Evolutionary conservation across 768 basidiomycete genomes (phyloP).

Genomic region (Lyophyllum shimeji): DNA sequence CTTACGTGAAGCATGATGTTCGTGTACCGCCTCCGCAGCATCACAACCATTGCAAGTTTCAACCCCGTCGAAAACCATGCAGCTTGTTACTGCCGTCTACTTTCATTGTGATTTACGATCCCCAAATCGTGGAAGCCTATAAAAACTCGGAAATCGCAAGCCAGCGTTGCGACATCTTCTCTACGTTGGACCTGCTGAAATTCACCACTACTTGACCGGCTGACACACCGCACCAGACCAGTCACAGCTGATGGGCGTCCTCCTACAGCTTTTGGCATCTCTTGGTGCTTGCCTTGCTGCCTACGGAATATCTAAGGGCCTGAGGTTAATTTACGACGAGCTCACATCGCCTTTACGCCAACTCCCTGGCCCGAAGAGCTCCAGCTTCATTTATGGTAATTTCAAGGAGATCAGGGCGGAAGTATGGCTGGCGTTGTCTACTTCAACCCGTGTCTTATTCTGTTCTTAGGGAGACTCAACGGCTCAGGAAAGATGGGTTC

Average conservation of each 20-base stretch:
- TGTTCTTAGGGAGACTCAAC: conserved; percentile 30
- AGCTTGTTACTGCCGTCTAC: neutral
- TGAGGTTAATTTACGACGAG: conserved; percentile 32
- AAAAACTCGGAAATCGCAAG: too few relatives aligned
- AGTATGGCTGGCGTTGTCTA: neutral
- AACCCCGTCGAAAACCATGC: too few relatives aligned
- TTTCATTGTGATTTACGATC: neutral
- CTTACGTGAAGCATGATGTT: too few relatives aligned
- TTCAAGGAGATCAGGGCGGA: conserved; percentile 24
- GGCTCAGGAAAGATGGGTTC: conserved; percentile 14
- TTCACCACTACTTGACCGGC: too few relatives aligned
- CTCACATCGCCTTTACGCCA: conserved; percentile 41
- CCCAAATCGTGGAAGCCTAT: too few relatives aligned
- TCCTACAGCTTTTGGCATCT: conserved; percentile 16
- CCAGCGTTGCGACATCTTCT: too few relatives aligned
- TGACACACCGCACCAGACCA: neutral
- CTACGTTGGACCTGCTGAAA: too few relatives aligned
- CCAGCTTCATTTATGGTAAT: conserved; percentile 49
- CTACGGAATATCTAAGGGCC: conserved; percentile 30
- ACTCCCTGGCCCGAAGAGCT: conserved; percentile 50
- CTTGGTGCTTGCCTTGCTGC: conserved; percentile 18
- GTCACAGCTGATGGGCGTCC: neutral
- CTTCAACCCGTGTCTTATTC: neutral
- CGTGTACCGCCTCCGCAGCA: too few relatives aligned
- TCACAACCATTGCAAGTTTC: too few relatives aligned